Percentiles rank a stretch among this genome's conserved stretches.
These are phyloP conservation scores for Catenaria anguillulae DNA, from an alignment of 371 early-diverging fungal genomes.

Conservation along the genomic window DNA sequence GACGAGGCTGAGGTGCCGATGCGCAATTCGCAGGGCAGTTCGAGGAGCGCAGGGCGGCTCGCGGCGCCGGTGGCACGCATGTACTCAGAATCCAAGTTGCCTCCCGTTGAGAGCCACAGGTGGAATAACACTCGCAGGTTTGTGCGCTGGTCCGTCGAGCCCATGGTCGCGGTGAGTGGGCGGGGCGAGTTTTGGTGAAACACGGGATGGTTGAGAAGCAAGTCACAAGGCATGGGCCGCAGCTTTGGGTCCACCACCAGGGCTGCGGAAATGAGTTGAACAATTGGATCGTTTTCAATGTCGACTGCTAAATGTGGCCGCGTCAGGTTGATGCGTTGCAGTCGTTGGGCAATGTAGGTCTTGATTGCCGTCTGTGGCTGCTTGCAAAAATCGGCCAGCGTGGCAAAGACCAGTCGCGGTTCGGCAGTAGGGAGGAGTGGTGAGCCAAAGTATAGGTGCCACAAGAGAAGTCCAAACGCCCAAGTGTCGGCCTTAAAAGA, in stretches of 20 bases:
- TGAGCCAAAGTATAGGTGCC: neutral
- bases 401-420: too few relatives aligned
- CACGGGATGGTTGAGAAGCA: neutral
- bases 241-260: neutral
- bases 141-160: neutral
- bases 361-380: too few relatives aligned
- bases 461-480: neutral
- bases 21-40: neutral
- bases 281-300: too few relatives aligned
- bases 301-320: too few relatives aligned
- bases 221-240: neutral
- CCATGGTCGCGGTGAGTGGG: neutral
- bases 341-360: too few relatives aligned
- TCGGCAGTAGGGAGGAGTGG: neutral
- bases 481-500: neutral
- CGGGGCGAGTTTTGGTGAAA: neutral
- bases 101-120: constrained; percentile 3
- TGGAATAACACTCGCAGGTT: constrained; percentile 2
- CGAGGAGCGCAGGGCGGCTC: neutral
- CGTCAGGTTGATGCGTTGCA: too few relatives aligned
- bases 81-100: constrained; percentile 5
- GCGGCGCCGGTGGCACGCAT: neutral
- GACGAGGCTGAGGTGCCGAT: neutral
- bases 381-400: too few relatives aligned
- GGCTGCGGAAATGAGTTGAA: neutral